phyloP scores from a whole-genome alignment of 164 flowering plant genomes.

The Kingdonia uniflora region DNA sequence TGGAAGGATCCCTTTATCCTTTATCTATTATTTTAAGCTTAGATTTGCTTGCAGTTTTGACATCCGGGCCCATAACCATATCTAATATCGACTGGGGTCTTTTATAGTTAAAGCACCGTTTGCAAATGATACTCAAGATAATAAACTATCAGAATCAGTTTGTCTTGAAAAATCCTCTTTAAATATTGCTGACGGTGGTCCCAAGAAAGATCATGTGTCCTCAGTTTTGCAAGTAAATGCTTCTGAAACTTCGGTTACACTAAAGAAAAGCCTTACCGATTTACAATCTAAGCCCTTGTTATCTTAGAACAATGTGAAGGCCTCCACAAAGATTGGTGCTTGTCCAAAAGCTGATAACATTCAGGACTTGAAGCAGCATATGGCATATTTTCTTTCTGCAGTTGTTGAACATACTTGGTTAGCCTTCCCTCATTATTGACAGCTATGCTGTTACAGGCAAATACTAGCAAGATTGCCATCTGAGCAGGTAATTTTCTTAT shows the following conservation, averaged over 20 bases:
- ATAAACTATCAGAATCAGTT: constrained; percentile 15
- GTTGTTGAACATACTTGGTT: constrained; percentile 75
- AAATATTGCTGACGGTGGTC: constrained; percentile 18
- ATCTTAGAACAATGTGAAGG: constrained; percentile 31
- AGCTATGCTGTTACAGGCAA: constrained; percentile 83
- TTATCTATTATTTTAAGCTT: constrained; percentile 69
- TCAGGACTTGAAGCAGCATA: constrained; percentile 35
- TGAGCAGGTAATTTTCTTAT: no score
- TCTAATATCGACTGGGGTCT: constrained; percentile 56
- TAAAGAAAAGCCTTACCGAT: constrained; percentile 14
- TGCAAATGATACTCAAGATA: constrained; percentile 16
- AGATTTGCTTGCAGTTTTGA: constrained; percentile 55
- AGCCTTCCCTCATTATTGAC: constrained; percentile 84
- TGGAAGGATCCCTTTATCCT: constrained; percentile 90
- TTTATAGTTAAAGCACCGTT: constrained; percentile 15
- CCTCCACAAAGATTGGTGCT: no score
- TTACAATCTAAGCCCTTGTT: constrained; percentile 12
- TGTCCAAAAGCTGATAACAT: constrained; percentile 25
- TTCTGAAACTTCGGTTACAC: constrained; percentile 12
- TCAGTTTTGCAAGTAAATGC: constrained; percentile 1
- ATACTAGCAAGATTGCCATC: no score
- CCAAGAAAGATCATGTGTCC: not conserved
- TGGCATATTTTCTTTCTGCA: constrained; percentile 60
- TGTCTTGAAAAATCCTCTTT: constrained; percentile 18
- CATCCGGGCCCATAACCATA: constrained; percentile 35